A percentile compares a stretch with the other conserved stretches of the same genome.
Evolutionary conservation across 2,329 filamentous ascomycete species (phyloP).

Genomic region (Zymoseptoria crescenta): DNA sequence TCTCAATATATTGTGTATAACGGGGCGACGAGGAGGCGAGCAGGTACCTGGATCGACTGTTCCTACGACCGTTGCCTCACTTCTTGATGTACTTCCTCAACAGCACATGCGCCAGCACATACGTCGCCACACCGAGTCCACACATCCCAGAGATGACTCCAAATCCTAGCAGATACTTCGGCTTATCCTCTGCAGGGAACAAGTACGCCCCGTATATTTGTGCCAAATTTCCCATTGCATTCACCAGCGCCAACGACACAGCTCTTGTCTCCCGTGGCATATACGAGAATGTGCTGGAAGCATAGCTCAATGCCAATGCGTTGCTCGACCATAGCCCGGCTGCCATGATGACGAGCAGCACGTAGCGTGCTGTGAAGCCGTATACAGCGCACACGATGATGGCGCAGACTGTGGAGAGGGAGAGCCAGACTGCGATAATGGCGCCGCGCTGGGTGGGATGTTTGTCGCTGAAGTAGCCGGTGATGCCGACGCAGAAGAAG

Average conservation of each 20-base stretch:
- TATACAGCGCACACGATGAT: conserved; percentile 39
- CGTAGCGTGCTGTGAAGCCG: conserved; percentile 47
- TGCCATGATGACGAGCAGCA: conserved; percentile 49
- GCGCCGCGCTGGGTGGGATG: conserved; percentile 40
- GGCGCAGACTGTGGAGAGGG: conserved; percentile 32
- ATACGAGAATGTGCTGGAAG: conserved; percentile 44
- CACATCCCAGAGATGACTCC: conserved; percentile 41
- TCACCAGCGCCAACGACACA: conserved; percentile 24
- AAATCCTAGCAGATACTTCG: conserved; percentile 29
- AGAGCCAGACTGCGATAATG: conserved; percentile 44
- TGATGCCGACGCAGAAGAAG: conserved; percentile 43
- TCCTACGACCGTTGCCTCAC: background rate
- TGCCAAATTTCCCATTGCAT: conserved; percentile 26
- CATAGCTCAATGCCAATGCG: conserved; percentile 45
- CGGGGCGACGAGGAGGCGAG: background rate
- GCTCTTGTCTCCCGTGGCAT: conserved; percentile 32
- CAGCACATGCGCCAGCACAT: conserved; percentile 17
- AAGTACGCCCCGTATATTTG: conserved; percentile 35
- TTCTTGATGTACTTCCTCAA: conserved; percentile 9
- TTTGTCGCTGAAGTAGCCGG: conserved; percentile 43
- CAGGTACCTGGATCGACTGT: background rate
- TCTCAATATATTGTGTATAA: background rate
- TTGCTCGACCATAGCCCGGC: conserved; percentile 49
- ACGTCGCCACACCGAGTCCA: conserved; percentile 18
- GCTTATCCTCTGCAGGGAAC: conserved; percentile 24